A percentile compares a stretch with the other conserved stretches of the same genome.
These are phyloP conservation scores for Epichloe hybrida DNA, from an alignment of 2,329 filamentous ascomycete species.

Conservation along the genomic window DNA sequence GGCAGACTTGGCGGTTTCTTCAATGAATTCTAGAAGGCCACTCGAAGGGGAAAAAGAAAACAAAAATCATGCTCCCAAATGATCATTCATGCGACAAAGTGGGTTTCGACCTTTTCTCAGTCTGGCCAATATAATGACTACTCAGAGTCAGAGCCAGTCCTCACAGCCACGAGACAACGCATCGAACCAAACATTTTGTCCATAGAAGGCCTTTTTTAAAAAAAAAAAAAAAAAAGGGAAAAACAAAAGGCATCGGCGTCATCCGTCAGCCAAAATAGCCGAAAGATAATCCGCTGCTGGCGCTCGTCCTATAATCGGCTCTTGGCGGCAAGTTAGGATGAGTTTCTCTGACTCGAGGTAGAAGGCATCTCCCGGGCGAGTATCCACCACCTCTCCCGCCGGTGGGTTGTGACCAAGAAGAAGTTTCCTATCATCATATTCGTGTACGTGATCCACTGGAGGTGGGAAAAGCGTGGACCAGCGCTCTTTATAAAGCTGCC, in stretches of 20 bases:
- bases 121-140: background rate
- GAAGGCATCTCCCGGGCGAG: no score
- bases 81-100: background rate
- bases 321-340: background rate
- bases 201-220: accelerated
- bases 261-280: background rate
- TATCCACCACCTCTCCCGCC: background rate
- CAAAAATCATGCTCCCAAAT: no score
- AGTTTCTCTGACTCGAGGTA: background rate
- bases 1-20: no score
- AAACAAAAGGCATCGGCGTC: background rate
- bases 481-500: background rate
- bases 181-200: background rate
- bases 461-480: background rate
- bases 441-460: background rate
- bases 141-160: no score
- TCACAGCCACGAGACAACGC: background rate
- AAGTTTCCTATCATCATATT: background rate
- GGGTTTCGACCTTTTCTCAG: background rate
- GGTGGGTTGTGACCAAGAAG: background rate
- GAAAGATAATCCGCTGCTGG: background rate
- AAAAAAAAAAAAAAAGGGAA: no score
- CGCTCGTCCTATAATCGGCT: background rate
- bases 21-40: no score
- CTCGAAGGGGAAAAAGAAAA: no score